phyloP scores from a whole-genome alignment of 169 alveolate species.

The Plasmodium blacklocki region DNA sequence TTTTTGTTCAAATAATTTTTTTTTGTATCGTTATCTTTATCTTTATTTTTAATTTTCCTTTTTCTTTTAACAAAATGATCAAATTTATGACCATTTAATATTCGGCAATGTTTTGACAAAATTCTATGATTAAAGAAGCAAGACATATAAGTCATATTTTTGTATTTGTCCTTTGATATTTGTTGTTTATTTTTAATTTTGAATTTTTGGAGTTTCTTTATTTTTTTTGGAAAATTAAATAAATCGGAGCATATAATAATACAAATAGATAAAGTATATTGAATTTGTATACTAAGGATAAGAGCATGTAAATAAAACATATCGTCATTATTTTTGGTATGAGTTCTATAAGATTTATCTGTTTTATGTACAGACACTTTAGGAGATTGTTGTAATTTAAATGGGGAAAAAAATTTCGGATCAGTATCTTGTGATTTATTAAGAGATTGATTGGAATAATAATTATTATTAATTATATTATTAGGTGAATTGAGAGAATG shows the following conservation, averaged over 20 bases:
- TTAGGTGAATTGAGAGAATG: too few species aligned
- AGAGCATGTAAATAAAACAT: constrained; percentile 67
- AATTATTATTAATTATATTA: too few species aligned
- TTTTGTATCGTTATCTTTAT: background rate
- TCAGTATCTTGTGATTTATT: background rate
- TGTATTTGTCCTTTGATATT: background rate
- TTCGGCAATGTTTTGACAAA: constrained; percentile 51
- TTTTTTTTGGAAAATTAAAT: constrained; percentile 34
- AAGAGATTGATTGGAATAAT: background rate
- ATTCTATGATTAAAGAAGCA: constrained; percentile 44
- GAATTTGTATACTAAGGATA: constrained; percentile 68
- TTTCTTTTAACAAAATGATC: too few species aligned
- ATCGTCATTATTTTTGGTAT: constrained; percentile 37
- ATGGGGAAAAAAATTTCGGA: too few species aligned
- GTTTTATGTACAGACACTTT: too few species aligned
- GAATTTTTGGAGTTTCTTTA: constrained; percentile 22
- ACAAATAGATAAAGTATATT: constrained; percentile 52
- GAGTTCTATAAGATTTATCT: background rate
- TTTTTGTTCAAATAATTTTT: background rate
- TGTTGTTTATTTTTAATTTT: constrained; percentile 21
- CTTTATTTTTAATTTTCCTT: background rate
- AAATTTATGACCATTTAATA: constrained; percentile 26
- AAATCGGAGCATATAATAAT: constrained; percentile 62
- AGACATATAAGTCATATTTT: background rate
- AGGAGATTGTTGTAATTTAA: too few species aligned